Percentiles rank a stretch among this genome's conserved stretches.
phyloP scores from a whole-genome alignment of 192 early-diverging fungal species.

The Coemansia sp. region DNA sequence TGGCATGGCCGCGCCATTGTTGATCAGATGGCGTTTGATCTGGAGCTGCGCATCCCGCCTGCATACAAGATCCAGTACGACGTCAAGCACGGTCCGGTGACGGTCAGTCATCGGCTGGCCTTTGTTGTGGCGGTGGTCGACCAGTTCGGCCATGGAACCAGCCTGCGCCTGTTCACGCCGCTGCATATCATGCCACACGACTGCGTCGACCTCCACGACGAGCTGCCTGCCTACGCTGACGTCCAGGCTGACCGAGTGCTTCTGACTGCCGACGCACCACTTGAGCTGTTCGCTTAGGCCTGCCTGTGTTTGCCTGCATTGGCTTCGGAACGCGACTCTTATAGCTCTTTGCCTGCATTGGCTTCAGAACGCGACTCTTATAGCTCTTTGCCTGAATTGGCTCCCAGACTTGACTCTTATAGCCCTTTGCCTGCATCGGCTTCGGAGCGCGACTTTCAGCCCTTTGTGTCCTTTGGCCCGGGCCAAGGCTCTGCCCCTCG shows the following conservation, averaged over 20 bases:
- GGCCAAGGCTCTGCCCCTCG: too few species aligned
- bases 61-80: constrained; percentile 53
- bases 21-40: constrained; percentile 47
- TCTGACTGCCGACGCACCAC: constrained; percentile 7
- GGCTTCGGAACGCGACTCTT: too few species aligned
- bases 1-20: constrained; percentile 35
- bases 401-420: too few species aligned
- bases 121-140: constrained; percentile 50
- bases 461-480: too few species aligned
- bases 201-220: constrained; percentile 21
- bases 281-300: not conserved
- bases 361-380: too few species aligned
- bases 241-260: constrained; percentile 47
- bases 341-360: too few species aligned
- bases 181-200: constrained; percentile 50
- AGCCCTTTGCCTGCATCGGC: too few species aligned
- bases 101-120: constrained; percentile 47
- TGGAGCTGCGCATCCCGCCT: constrained; percentile 46
- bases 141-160: constrained; percentile 40
- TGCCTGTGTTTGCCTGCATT: too few species aligned
- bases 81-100: constrained; percentile 45
- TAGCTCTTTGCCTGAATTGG: too few species aligned
- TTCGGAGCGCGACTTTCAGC: too few species aligned
- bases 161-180: constrained; percentile 46
- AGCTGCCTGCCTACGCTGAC: constrained; percentile 40